Percentiles rank a stretch among this genome's conserved stretches.
phyloP scores from a whole-genome alignment of 352 stramenopile genomes.

The Phytophthora macrochlamydospora region DNA sequence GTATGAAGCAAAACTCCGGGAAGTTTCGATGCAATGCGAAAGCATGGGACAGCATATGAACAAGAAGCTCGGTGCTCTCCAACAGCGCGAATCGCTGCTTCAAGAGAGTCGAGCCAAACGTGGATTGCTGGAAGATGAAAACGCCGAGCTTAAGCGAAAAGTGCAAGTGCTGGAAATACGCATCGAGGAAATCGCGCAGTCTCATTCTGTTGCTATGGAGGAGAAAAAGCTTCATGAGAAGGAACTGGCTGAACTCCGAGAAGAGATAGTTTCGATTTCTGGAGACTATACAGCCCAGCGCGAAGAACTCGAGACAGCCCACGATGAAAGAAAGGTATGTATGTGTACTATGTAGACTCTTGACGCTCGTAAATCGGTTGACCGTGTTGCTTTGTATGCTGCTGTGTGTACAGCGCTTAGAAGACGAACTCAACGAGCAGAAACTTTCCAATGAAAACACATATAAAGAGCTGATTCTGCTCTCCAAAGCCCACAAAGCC shows the following conservation, averaged over 20 bases:
- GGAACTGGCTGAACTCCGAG: constrained; percentile 56
- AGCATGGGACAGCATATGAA: constrained; percentile 76
- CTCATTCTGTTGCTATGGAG: constrained; percentile 60
- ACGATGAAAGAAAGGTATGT: constrained; percentile 58
- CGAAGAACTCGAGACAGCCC: constrained; percentile 57
- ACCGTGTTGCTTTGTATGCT: too few relatives aligned
- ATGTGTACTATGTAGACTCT: neutral
- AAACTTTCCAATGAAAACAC: constrained; percentile 62
- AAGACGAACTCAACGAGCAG: constrained; percentile 66
- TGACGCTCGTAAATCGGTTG: too few relatives aligned
- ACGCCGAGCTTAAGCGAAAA: constrained; percentile 76
- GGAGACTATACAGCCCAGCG: constrained; percentile 68
- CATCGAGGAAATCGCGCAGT: constrained; percentile 75
- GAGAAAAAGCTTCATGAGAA: constrained; percentile 68
- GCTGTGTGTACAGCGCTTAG: constrained; percentile 44
- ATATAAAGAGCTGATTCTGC: constrained; percentile 81
- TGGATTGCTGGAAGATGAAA: constrained; percentile 71
- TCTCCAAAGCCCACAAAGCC: constrained; percentile 82
- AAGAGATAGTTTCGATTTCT: constrained; percentile 71
- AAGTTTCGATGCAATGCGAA: constrained; percentile 71
- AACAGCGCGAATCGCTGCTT: constrained; percentile 73
- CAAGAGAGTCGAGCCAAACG: constrained; percentile 68
- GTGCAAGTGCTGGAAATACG: constrained; percentile 78
- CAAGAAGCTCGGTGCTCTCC: constrained; percentile 69
- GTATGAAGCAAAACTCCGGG: constrained; percentile 70